Evolutionary conservation across 1,139 yeast species (phyloP), one percentile per base, ranked within the genome.

Genomic region (Nadsonia starkeyi-henricii): DNA sequence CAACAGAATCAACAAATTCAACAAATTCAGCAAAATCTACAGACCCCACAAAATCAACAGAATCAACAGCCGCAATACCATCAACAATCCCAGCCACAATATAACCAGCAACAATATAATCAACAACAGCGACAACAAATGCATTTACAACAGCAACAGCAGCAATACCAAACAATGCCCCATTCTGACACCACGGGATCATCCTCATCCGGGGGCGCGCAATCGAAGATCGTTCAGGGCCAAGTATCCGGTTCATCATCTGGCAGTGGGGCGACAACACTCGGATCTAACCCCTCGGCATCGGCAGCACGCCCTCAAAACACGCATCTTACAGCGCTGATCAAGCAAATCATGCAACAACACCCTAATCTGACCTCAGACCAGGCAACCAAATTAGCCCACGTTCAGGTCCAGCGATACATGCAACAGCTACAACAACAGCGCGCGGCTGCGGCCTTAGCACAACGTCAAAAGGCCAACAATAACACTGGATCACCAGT

Each of bases 301-400:
- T 47, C 46, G 20, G 41, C 48, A 26, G 45, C 51, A 17, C 47
- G 46, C 3, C 42, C 48, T 12, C 54, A 46, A 41, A 55, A 49
- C 45, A 62, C 58, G 45, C 89, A 81, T 58, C 81, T 82, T 2
- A 74, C 85, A 7, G 82, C 84, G 1, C 73, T 83, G 47, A 77
- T 83, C 51, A 78, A 75, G 53, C 81, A 82, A 48, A 79, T 82
- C 49, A 84, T 80, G 56, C 70, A 74, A 19, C 82, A 81, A 58
- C 77, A 83, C 58, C 93, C 93, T 1, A 74, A 73, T 28, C 67
- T 81, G 58, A 70, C 81, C 2, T 79, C 80, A 53, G 85, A 79
- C 50, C 86, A 82, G 56, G 88, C 81, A 1, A 79, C 85, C 0
- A 77, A 79, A 55, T 67, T 80, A 52, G 89, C 89, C 0, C 85